These are phyloP conservation scores for Salix arbutifolia DNA, from an alignment of 345 rosid species.

Conservation along the genomic window DNA sequence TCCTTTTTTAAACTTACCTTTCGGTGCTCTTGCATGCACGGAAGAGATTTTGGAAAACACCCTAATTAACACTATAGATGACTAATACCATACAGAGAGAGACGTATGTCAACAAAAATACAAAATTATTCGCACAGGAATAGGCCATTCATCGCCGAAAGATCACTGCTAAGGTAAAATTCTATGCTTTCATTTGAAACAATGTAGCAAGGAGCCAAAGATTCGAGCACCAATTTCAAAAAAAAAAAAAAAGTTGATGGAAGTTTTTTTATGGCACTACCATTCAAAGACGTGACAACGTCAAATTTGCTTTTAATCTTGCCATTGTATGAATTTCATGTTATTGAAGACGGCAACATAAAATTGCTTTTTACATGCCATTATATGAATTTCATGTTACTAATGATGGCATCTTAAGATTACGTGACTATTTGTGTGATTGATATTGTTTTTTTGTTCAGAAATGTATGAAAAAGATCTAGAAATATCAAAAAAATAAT, in stretches of 20 bases:
- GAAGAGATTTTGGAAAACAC: neutral
- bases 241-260: neutral
- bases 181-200: neutral
- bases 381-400: too few species aligned
- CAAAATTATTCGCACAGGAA: neutral
- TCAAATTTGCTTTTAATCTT: neutral
- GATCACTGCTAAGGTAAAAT: neutral
- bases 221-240: neutral
- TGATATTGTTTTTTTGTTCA: too few species aligned
- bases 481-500: too few species aligned
- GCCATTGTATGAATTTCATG: neutral
- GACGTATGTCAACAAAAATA: neutral
- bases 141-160: neutral
- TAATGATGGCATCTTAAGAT: neutral
- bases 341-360: neutral
- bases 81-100: neutral
- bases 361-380: neutral
- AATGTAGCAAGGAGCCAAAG: neutral
- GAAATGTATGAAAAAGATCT: too few species aligned
- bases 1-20: neutral
- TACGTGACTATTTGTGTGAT: neutral
- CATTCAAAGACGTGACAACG: neutral
- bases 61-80: neutral
- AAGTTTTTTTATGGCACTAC: neutral
- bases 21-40: neutral